Evolutionary conservation across 2,329 filamentous ascomycete genomes (phyloP).

Genomic region (Venturia pyrina): DNA sequence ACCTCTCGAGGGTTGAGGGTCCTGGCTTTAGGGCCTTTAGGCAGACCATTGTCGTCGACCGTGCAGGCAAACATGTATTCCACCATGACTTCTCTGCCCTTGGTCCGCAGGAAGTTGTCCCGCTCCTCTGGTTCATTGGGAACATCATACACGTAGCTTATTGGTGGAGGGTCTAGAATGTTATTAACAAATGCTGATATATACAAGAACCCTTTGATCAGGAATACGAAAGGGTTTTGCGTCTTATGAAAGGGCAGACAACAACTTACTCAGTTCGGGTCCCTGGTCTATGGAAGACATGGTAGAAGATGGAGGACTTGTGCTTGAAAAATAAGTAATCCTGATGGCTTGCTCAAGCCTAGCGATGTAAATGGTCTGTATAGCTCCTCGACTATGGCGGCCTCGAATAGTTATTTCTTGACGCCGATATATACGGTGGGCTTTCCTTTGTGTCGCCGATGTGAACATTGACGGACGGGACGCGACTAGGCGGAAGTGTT

Average conservation of each 20-base stretch:
- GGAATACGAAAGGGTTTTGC: not conserved
- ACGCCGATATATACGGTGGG: not conserved
- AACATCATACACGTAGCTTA: not conserved
- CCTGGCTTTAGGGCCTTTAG: not conserved
- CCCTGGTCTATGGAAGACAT: not conserved
- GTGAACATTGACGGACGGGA: not conserved
- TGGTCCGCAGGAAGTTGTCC: not conserved
- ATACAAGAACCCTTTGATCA: not conserved
- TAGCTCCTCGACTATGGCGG: not conserved
- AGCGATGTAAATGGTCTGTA: not conserved
- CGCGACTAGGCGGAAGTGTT: not conserved
- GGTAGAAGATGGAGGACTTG: not conserved
- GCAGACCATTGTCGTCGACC: not conserved
- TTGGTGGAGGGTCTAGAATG: not conserved
- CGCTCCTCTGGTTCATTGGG: not conserved
- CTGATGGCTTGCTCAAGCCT: not conserved
- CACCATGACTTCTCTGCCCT: not conserved
- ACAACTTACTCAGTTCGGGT: not conserved
- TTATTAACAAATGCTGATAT: not conserved
- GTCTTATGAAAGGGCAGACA: not conserved
- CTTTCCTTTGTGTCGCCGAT: not conserved
- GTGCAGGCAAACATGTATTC: not conserved
- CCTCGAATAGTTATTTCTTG: not conserved
- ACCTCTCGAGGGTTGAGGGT: not conserved
- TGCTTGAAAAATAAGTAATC: not conserved